These are phyloP conservation scores for Ocimum tenuiflorum DNA, from an alignment of 257 asterid genomes.

Conservation along the genomic window DNA sequence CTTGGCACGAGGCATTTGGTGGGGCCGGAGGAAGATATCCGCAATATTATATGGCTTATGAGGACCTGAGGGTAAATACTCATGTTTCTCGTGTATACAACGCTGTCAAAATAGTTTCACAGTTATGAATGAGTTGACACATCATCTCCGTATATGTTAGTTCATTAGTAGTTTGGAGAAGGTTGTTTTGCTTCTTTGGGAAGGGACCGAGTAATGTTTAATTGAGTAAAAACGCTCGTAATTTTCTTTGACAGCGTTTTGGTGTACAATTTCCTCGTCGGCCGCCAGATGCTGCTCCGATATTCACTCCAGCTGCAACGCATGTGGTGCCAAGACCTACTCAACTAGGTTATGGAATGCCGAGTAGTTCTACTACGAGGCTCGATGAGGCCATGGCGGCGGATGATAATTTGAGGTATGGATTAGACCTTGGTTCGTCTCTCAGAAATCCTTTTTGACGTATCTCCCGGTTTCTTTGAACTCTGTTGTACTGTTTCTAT, in stretches of 20 bases:
- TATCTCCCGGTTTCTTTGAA: not conserved
- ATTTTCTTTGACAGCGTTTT: constrained; percentile 46
- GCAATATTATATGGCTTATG: constrained; percentile 78
- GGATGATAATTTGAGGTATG: constrained; percentile 61
- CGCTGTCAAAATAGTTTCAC: not conserved
- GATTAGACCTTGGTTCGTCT: not conserved
- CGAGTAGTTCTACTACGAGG: constrained; percentile 73
- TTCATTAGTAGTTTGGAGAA: not conserved
- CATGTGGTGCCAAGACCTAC: constrained; percentile 47
- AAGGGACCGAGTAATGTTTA: not conserved
- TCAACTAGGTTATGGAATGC: constrained; percentile 90
- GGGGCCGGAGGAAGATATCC: constrained; percentile 81
- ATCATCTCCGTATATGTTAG: not conserved
- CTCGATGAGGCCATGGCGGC: constrained; percentile 88
- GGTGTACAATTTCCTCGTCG: constrained; percentile 72
- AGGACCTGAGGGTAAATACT: constrained; percentile 69
- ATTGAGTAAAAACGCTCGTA: not conserved
- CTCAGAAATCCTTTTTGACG: not conserved
- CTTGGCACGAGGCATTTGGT: constrained; percentile 97
- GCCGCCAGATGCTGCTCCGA: constrained; percentile 56
- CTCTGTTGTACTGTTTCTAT: not conserved
- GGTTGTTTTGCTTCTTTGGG: not conserved
- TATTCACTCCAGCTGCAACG: constrained; percentile 62
- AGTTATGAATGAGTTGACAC: not conserved
- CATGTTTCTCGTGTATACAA: not conserved